Conservation (phyloP, 164 flowering plant genomes). For the Amborella trichopoda region DNA sequence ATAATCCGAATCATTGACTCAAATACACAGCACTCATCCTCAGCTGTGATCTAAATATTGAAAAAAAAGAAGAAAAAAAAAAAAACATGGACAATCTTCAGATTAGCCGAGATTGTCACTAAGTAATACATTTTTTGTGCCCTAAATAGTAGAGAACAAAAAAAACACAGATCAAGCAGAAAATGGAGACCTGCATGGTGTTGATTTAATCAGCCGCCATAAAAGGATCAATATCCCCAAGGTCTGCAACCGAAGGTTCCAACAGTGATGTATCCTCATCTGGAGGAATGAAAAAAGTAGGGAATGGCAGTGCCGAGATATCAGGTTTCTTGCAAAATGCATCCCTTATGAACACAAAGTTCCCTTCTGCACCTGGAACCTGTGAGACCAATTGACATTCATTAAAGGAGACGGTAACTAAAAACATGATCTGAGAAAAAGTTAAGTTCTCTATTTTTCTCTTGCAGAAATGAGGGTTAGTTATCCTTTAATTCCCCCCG, state of each 20-base stretch:
- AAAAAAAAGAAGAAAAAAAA: too few relatives aligned
- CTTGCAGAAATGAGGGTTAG: too few relatives aligned
- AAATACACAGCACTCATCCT: too few relatives aligned
- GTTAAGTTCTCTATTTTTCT: too few relatives aligned
- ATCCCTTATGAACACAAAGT: slow-evolving; percentile 84
- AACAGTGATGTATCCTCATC: slow-evolving; percentile 44
- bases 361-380: slow-evolving; percentile 96
- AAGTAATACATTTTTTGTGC: too few relatives aligned
- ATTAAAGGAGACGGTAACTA: background rate
- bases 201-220: slow-evolving; percentile 68
- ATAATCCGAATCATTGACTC: too few relatives aligned
- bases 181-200: slow-evolving; percentile 2
- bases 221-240: slow-evolving; percentile 89
- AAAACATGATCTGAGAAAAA: too few relatives aligned
- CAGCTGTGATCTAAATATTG: too few relatives aligned
- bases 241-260: slow-evolving; percentile 77
- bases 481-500: too few relatives aligned
- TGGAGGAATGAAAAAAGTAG: slow-evolving; percentile 53
- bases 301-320: slow-evolving; percentile 69
- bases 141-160: too few relatives aligned
- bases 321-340: slow-evolving; percentile 77
- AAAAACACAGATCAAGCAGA: background rate
- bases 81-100: too few relatives aligned
- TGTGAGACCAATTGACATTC: slow-evolving; percentile 11
- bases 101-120: too few relatives aligned